phyloP scores from a whole-genome alignment of 164 flowering plant species.

The Annona cherimola region DNA sequence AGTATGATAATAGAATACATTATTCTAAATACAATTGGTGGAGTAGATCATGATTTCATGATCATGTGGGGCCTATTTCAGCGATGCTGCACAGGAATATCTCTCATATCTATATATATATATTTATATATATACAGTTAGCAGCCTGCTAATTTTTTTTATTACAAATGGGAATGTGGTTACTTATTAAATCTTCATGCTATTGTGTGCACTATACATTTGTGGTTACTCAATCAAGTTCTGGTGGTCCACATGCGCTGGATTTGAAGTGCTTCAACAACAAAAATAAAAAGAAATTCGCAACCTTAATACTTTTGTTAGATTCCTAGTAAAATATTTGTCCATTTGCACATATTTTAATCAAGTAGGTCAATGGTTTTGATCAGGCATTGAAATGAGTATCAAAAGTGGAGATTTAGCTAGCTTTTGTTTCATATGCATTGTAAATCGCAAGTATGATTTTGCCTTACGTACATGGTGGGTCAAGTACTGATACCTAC shows the following conservation, averaged over 20 bases:
- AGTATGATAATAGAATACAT: too few relatives aligned
- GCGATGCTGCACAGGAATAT: too few relatives aligned
- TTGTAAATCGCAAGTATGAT: constrained; percentile 12
- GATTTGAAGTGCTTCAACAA: background rate
- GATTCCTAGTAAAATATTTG: constrained; percentile 11
- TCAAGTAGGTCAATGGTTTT: constrained; percentile 21
- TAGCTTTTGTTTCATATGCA: background rate
- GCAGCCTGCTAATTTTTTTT: background rate
- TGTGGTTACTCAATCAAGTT: background rate
- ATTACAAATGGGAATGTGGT: background rate
- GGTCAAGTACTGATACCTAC: too few relatives aligned
- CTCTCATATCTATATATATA: too few relatives aligned
- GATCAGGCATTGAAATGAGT: constrained; percentile 17
- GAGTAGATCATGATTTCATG: too few relatives aligned
- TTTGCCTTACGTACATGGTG: background rate
- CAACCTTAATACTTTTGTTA: constrained; percentile 10
- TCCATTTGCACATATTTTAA: constrained; percentile 9
- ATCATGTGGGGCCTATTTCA: too few relatives aligned
- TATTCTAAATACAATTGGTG: too few relatives aligned
- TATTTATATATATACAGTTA: too few relatives aligned
- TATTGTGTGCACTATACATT: background rate
- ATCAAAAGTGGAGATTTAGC: background rate
- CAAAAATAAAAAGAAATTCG: background rate
- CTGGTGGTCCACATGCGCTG: constrained; percentile 11
- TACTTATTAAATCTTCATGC: background rate